A percentile compares a stretch with the other conserved stretches of the same genome.
Conservation (phyloP, 306 rosid species). For the Ziziphus jujuba region DNA sequence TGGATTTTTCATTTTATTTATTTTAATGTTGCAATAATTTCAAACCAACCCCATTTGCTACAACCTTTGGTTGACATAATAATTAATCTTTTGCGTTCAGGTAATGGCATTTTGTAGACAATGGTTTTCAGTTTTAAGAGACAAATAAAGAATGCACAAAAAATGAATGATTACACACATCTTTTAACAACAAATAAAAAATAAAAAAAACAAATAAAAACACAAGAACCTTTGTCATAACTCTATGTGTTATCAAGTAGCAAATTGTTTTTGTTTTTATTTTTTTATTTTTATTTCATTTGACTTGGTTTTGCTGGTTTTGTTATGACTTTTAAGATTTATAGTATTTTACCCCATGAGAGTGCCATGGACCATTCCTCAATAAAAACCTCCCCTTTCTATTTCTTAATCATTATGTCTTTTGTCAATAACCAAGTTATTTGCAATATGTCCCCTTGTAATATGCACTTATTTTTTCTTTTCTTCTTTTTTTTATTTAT, state of each 20-base stretch:
- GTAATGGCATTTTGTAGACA: neutral
- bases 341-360: neutral
- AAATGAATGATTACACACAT: conserved; percentile 2
- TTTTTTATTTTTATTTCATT: neutral
- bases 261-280: no score
- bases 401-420: neutral
- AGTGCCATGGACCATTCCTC: conserved; percentile 2
- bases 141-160: neutral
- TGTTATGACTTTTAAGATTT: neutral
- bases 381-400: neutral
- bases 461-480: no score
- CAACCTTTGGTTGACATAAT: conserved; percentile 21
- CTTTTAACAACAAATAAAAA: neutral
- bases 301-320: neutral
- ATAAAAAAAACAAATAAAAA: no score
- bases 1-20: neutral
- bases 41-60: conserved; percentile 14
- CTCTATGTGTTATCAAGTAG: neutral
- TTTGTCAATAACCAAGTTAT: no score
- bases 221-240: neutral
- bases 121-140: neutral
- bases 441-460: no score
- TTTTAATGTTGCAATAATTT: conserved; percentile 14
- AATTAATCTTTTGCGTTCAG: neutral
- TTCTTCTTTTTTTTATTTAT: no score